phyloP scores from a whole-genome alignment of 2,329 filamentous ascomycete genomes.

The Penicillium fuscoglaucum region DNA sequence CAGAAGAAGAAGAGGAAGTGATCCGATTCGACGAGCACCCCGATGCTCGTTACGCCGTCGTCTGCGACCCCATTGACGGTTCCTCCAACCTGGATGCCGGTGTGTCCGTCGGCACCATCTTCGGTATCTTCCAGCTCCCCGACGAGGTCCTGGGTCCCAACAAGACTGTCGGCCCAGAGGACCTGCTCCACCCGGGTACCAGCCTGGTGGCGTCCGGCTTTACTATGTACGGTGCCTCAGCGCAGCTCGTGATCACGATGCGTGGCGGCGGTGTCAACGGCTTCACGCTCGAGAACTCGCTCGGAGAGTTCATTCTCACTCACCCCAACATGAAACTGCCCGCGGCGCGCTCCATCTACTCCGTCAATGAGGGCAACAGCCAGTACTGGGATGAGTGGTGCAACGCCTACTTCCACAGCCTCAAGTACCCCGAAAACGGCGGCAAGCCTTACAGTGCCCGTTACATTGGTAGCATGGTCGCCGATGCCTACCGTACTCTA shows the following conservation, averaged over 20 bases:
- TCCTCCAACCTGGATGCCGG: conserved; percentile 97
- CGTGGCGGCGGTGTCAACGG: conserved; percentile 88
- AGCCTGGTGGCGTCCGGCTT: conserved; percentile 95
- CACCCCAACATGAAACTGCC: conserved; percentile 94
- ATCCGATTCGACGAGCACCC: conserved; percentile 80
- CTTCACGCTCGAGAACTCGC: conserved; percentile 93
- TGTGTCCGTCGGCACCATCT: conserved; percentile 97
- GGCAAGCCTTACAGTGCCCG: conserved; percentile 87
- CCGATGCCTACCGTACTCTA: conserved; percentile 93
- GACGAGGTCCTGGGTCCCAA: conserved; percentile 55
- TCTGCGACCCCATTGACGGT: conserved; percentile 97
- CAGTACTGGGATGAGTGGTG: conserved; percentile 91
- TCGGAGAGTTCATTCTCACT: conserved; percentile 98
- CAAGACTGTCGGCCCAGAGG: conserved; percentile 64
- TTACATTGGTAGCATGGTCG: conserved; percentile 98
- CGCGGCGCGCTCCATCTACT: conserved; percentile 81
- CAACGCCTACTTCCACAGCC: conserved; percentile 81
- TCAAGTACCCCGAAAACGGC: conserved; percentile 74
- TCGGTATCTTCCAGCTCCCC: conserved; percentile 85
- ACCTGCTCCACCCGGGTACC: conserved; percentile 84
- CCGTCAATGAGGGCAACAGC: conserved; percentile 97
- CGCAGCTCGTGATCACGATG: conserved; percentile 97
- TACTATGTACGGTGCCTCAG: conserved; percentile 98
- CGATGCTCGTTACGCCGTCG: conserved; percentile 82
- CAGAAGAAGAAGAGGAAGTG: conserved; percentile 92